phyloP scores from a whole-genome alignment of 2,329 filamentous ascomycete species.

The Ceratocystis alfenasii region DNA sequence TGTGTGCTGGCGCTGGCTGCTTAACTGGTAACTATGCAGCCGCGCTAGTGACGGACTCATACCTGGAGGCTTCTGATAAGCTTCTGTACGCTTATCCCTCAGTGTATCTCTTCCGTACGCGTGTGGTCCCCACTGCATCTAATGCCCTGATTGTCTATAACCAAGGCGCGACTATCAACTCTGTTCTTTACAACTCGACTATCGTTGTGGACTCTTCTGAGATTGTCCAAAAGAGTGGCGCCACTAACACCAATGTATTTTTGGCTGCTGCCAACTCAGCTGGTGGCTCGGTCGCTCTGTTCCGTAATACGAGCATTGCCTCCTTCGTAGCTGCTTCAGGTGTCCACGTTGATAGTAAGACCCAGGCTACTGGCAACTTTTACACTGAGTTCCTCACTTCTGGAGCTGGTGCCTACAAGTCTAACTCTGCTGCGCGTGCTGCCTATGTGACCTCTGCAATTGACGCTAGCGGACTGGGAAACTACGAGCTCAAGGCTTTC shows the following conservation, averaged over 20 bases:
- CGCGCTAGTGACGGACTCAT: constrained; percentile 34
- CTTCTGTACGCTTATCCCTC: constrained; percentile 33
- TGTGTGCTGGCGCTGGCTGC: constrained; percentile 30
- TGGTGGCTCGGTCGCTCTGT: constrained; percentile 32
- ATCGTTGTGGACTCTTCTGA: constrained; percentile 33
- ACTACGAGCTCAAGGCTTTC: constrained; percentile 30
- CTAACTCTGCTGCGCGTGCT: constrained; percentile 29
- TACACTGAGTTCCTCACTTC: constrained; percentile 35
- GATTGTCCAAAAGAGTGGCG: constrained; percentile 27
- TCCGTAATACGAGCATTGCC: constrained; percentile 31
- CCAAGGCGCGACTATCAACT: constrained; percentile 28
- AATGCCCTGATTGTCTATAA: constrained; percentile 30
- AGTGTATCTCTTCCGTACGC: constrained; percentile 35
- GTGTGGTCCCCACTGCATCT: constrained; percentile 31
- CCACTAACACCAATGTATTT: constrained; percentile 32
- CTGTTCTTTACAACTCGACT: constrained; percentile 31
- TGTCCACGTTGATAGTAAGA: constrained; percentile 27
- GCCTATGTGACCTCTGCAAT: constrained; percentile 30
- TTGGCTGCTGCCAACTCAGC: constrained; percentile 33
- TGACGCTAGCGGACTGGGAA: constrained; percentile 28
- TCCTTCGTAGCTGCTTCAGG: constrained; percentile 31
- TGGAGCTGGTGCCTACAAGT: constrained; percentile 32
- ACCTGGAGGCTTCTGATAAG: constrained; percentile 35
- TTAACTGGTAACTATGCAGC: constrained; percentile 28
- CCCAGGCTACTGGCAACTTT: constrained; percentile 29